phyloP scores from a whole-genome alignment of 176 grass and related monocot genomes.

The Oryza glaberrima region DNA sequence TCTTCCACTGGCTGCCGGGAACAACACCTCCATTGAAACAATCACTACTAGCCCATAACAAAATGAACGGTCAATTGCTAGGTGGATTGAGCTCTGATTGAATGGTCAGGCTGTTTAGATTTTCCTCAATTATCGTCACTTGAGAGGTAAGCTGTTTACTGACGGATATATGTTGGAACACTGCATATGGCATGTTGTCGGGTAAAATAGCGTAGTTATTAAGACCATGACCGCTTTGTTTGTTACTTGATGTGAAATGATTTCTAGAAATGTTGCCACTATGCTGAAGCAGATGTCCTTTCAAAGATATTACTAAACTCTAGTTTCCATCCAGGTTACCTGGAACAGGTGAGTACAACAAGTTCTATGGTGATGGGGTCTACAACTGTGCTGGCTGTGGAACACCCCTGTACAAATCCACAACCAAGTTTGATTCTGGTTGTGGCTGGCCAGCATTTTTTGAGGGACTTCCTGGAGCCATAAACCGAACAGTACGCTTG shows the following conservation, averaged over 20 bases:
- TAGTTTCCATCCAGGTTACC: constrained; percentile 43
- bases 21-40: too few relatives aligned
- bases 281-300: not conserved
- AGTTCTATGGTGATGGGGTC: constrained; percentile 59
- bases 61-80: not conserved
- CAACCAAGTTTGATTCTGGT: constrained; percentile 89
- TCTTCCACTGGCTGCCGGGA: too few relatives aligned
- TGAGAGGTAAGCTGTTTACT: not conserved
- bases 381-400: constrained; percentile 76
- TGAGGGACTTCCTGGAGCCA: constrained; percentile 87
- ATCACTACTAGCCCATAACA: too few relatives aligned
- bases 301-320: constrained; percentile 16
- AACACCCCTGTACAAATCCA: constrained; percentile 80
- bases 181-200: not conserved
- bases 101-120: not conserved
- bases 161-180: not conserved
- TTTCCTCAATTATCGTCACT: not conserved
- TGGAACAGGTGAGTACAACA: constrained; percentile 78
- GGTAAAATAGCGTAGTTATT: constrained; percentile 8
- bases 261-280: not conserved
- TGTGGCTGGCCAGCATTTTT: constrained; percentile 95
- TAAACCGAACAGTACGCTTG: constrained; percentile 59
- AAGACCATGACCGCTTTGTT: not conserved
- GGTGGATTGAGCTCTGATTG: not conserved
- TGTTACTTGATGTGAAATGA: constrained; percentile 16